Evolutionary conservation across 2,329 filamentous ascomycete genomes (phyloP).

Genomic region (Onygenales sp.): DNA sequence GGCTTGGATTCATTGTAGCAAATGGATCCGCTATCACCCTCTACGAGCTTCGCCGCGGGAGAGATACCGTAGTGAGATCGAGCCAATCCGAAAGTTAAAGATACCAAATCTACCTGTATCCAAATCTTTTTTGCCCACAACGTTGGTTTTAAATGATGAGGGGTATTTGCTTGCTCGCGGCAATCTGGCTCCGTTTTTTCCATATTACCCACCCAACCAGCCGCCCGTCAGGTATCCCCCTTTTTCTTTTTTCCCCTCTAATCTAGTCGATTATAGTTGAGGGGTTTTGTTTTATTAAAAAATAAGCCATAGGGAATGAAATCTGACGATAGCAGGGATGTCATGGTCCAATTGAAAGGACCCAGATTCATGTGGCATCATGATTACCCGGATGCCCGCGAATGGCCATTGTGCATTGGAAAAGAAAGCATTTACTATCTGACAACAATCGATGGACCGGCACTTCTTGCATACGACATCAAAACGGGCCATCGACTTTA

Average conservation of each 20-base stretch:
- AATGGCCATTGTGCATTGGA: conserved; percentile 1
- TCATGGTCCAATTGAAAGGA: not conserved
- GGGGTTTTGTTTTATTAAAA: not conserved
- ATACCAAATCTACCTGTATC: not conserved
- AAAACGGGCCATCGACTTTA: not conserved
- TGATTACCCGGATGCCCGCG: not conserved
- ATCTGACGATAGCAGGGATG: not conserved
- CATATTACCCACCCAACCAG: no score
- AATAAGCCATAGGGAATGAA: not conserved
- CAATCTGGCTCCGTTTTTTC: not conserved
- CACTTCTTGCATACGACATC: not conserved
- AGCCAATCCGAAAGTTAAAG: not conserved
- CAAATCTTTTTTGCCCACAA: not conserved
- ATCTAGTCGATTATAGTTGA: no score
- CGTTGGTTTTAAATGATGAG: not conserved
- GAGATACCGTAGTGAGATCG: not conserved
- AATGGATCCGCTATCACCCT: not conserved
- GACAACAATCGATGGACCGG: not conserved
- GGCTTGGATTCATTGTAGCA: not conserved
- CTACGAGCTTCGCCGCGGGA: not conserved
- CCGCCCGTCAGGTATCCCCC: no score
- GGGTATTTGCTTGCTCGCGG: not conserved
- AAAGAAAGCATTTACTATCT: not conserved
- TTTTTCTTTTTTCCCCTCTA: no score
- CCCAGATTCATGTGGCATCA: not conserved